Base-by-base conservation (phyloP, 176 grass and related monocot genomes). In the Eleusine indica region DNA sequence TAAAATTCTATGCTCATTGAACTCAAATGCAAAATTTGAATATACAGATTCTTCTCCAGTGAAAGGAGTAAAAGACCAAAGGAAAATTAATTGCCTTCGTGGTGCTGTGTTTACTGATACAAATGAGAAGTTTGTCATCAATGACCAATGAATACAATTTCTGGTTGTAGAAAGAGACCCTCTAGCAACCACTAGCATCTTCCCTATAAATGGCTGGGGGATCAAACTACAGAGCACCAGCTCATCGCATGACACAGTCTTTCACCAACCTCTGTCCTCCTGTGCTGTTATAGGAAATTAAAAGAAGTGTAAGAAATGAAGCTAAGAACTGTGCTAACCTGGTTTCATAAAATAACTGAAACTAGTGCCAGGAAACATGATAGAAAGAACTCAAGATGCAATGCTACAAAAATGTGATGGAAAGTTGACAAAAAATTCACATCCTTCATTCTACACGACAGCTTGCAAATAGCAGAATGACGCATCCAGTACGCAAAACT, bases 201-300 rank as follows among this genome's bases (percentile, higher is more conserved):
- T 79, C 13, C 48, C 35, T 28, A 58, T 28, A 35, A 1, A 52
- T 35, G 35, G 32, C 18, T 37, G 37, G 16, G 46, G 17, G 32
- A 22, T 56, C 22, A 16, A 56, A 18, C 11, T 19, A 38, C 15
- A 68, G n/a, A 60, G n/a, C 12, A 66, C 18, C 18, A 5, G 11
- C 19, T 84, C 60, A 92, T 73, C 75, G 79, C 87, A 92, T 87
- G 49, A 69, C 75, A 29, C 65, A 92, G 42, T 89, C 83, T 76
- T 87, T 92, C 11, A 89, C 69, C 62, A 89, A 77, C 37, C 83
- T 80, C 56, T 83, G 75, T 42, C 90, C 87, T 68, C 73, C 83
- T 9, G 90, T 92, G 44, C 90, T 92, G 82, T 66, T 37, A 63
- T 63, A 49, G 15, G 37, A 48, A 87, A 60, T 35, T 19, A 62